These are phyloP conservation scores for Gossypium gossypioides DNA, from an alignment of 441 rosid genomes.

Conservation along the genomic window DNA sequence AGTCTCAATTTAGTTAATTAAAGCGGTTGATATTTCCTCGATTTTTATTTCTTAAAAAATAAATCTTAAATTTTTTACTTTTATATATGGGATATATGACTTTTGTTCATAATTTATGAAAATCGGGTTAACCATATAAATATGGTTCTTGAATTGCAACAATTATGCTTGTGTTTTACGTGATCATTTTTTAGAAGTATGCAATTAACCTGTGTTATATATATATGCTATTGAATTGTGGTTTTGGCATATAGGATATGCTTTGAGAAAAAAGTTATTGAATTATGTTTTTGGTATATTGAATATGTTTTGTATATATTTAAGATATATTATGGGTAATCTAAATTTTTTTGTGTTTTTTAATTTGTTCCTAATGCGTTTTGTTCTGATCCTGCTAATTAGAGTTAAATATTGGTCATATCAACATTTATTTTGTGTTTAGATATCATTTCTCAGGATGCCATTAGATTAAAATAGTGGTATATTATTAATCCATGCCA, in stretches of 20 bases:
- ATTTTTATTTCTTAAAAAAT: too few relatives aligned
- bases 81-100: background rate
- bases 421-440: too few relatives aligned
- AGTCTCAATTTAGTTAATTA: too few relatives aligned
- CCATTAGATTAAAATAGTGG: too few relatives aligned
- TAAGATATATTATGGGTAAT: background rate
- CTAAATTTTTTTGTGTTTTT: too few relatives aligned
- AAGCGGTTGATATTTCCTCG: background rate
- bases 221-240: background rate
- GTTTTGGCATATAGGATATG: background rate
- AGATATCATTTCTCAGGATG: too few relatives aligned
- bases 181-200: background rate
- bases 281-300: background rate
- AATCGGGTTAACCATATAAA: background rate
- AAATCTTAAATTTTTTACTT: too few relatives aligned
- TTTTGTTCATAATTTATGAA: background rate
- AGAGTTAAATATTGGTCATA: too few relatives aligned
- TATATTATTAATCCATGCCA: background rate
- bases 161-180: background rate
- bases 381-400: background rate
- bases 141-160: background rate
- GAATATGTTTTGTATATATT: background rate
- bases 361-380: background rate
- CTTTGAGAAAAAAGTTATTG: background rate
- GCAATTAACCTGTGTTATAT: background rate